Conservation (phyloP, 345 rosid genomes). For the Boechera retrofracta region DNA sequence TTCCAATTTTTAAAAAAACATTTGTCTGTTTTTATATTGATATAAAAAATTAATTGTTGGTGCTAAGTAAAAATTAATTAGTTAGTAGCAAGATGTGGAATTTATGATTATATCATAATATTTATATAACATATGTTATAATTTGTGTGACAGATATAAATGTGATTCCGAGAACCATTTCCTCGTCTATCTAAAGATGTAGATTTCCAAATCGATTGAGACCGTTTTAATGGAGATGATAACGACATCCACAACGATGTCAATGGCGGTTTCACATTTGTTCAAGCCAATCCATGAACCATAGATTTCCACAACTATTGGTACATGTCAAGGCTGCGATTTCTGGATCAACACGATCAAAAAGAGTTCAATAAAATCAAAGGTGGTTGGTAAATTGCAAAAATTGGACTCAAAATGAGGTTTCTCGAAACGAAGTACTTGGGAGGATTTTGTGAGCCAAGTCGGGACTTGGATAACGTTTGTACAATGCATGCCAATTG, state of each 20-base stretch:
- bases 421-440: conserved; percentile 66
- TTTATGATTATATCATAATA: background rate
- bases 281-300: conserved; percentile 57
- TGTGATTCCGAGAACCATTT: conserved; percentile 78
- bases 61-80: background rate
- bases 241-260: conserved; percentile 46
- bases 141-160: conserved; percentile 59
- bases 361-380: conserved; percentile 38
- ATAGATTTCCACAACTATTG: conserved; percentile 68
- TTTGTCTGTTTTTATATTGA: too few relatives aligned
- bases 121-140: background rate
- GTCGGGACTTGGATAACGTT: conserved; percentile 54
- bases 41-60: background rate
- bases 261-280: conserved; percentile 75
- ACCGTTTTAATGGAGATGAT: conserved; percentile 50
- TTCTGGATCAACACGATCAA: conserved; percentile 50
- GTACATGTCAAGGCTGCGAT: conserved; percentile 52
- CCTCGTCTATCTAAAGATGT: conserved; percentile 47
- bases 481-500: conserved; percentile 93
- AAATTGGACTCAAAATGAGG: conserved; percentile 52
- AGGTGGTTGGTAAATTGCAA: conserved; percentile 2
- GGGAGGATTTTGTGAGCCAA: conserved; percentile 69
- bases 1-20: too few relatives aligned
- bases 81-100: background rate
- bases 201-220: conserved; percentile 85